These are phyloP conservation scores for Acrocalymma vagum DNA, from an alignment of 2,329 filamentous ascomycete species.

Conservation along the genomic window DNA sequence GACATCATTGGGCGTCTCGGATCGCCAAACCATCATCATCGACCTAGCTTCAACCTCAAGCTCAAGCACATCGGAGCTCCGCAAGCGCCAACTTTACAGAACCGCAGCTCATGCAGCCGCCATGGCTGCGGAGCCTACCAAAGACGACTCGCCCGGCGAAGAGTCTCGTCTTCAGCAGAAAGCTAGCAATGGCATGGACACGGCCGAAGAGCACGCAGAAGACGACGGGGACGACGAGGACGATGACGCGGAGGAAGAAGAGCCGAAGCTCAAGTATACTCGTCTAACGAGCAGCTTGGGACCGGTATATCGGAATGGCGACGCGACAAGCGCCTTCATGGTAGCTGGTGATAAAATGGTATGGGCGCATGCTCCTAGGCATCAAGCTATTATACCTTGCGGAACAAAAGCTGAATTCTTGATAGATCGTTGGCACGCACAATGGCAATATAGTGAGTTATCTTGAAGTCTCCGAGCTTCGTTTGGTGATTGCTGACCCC, in stretches of 20 bases:
- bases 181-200: conserved; percentile 30
- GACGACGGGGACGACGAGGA: conserved; percentile 63
- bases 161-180: conserved; percentile 21
- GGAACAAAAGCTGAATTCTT: conserved; percentile 57
- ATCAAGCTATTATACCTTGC: conserved; percentile 65
- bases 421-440: conserved; percentile 88
- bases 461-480: conserved; percentile 1
- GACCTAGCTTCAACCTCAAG: conserved; percentile 31
- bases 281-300: conserved; percentile 82
- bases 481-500: conserved; percentile 15
- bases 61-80: conserved; percentile 27
- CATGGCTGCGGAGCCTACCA: conserved; percentile 50
- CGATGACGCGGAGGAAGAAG: conserved; percentile 87
- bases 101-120: conserved; percentile 48
- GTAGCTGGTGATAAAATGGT: conserved; percentile 98
- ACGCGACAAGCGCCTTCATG: conserved; percentile 90
- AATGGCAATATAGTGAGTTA: conserved; percentile 89
- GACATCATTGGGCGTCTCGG: conserved; percentile 36
- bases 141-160: conserved; percentile 43
- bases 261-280: conserved; percentile 92
- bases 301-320: conserved; percentile 89
- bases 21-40: conserved; percentile 27
- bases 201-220: conserved; percentile 33
- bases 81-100: conserved; percentile 20
- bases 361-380: conserved; percentile 40